Evolutionary conservation across 306 rosid genomes (phyloP).

Genomic region (Luffa acutangula): DNA sequence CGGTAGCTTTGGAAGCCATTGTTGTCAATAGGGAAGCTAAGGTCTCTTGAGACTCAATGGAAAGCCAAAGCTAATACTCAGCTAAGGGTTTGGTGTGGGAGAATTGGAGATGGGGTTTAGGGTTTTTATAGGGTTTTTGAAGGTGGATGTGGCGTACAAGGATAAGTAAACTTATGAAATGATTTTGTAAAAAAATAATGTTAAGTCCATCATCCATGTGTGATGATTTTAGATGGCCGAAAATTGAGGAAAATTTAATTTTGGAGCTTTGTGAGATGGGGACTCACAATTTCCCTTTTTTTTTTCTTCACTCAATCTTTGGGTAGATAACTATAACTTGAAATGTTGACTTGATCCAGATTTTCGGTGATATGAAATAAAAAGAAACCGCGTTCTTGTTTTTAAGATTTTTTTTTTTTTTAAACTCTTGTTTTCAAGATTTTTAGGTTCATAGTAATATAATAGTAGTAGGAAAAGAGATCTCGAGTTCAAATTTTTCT

Average conservation of each 20-base stretch:
- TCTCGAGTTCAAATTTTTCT: too few relatives aligned
- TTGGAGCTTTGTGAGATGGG: conserved; percentile 27
- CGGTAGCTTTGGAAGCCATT: conserved; percentile 5
- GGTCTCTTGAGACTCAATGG: not conserved
- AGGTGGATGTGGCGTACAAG: not conserved
- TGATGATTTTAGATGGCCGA: conserved; percentile 33
- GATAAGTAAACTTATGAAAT: not conserved
- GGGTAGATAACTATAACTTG: not conserved
- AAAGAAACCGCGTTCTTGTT: too few relatives aligned
- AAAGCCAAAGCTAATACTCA: not conserved
- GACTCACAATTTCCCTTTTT: conserved; percentile 8
- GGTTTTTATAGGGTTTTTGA: conserved; percentile 4
- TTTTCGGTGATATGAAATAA: not conserved
- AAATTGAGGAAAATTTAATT: not conserved
- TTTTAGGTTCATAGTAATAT: too few relatives aligned
- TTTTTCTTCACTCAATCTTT: not conserved
- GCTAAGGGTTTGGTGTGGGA: not conserved
- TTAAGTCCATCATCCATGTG: conserved; percentile 10
- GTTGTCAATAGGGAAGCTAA: not conserved
- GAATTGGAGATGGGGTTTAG: not conserved
- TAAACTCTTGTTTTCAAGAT: too few relatives aligned
- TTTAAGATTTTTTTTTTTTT: too few relatives aligned
- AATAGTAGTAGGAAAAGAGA: too few relatives aligned
- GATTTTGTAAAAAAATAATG: not conserved
- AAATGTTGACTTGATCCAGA: not conserved